These are phyloP conservation scores for Ophiostoma piceae DNA, from an alignment of 2,329 filamentous ascomycete genomes.

Conservation along the genomic window DNA sequence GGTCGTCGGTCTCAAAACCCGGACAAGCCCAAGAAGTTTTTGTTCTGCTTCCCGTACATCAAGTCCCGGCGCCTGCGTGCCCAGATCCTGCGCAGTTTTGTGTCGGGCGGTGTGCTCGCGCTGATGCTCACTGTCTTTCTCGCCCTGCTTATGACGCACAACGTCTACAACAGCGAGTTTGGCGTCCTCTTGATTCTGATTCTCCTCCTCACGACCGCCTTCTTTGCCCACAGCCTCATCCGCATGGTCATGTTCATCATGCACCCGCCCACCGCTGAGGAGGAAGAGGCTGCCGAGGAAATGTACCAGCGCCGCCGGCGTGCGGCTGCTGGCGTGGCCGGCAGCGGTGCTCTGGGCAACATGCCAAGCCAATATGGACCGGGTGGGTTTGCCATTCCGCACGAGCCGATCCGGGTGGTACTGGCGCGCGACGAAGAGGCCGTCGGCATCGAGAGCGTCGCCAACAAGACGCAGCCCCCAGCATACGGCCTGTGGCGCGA, in stretches of 20 bases:
- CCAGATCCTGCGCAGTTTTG: constrained; percentile 56
- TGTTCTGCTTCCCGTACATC: constrained; percentile 53
- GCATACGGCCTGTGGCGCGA: constrained; percentile 82
- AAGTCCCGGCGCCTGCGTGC: constrained; percentile 49
- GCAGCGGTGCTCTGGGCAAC: constrained; percentile 27
- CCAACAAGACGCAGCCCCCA: constrained; percentile 61
- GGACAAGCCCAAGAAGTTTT: constrained; percentile 39
- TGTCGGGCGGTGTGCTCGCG: constrained; percentile 59
- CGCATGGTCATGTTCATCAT: constrained; percentile 64
- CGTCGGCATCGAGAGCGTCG: constrained; percentile 50
- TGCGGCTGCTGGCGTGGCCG: background rate
- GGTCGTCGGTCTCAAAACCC: constrained; percentile 1
- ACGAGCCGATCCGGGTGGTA: constrained; percentile 69
- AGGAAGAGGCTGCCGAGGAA: constrained; percentile 33
- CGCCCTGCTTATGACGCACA: constrained; percentile 61
- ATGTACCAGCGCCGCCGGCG: constrained; percentile 27
- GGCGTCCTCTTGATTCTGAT: constrained; percentile 75
- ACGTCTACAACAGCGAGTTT: constrained; percentile 62
- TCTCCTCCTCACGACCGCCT: constrained; percentile 65
- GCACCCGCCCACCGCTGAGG: constrained; percentile 38
- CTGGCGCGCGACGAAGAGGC: constrained; percentile 70
- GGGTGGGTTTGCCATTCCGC: constrained; percentile 64
- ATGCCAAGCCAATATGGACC: constrained; percentile 46
- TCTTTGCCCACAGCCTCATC: constrained; percentile 76
- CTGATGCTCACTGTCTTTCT: constrained; percentile 62